Base-by-base conservation (phyloP, 2,329 filamentous ascomycete genomes). In the Fusarium pseudograminearum region DNA sequence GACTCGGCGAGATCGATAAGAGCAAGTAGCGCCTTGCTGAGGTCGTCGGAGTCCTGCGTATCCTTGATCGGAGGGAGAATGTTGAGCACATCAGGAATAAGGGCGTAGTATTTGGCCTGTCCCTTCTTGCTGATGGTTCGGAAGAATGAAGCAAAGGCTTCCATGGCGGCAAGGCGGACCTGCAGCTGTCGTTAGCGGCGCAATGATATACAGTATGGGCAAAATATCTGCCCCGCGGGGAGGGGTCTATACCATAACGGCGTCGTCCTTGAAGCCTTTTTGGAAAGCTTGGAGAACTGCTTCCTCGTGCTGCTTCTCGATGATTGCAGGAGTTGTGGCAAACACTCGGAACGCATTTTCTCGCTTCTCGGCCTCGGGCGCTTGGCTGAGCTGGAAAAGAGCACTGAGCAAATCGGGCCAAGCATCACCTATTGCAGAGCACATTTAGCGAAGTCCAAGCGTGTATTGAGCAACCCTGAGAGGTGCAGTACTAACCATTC, bases 61-160 rank as follows among this genome's bases (percentile, higher is more conserved):
- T 98, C 93, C 81, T 98, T 98, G 79, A 99, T 90, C 2, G 96
- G 96, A 10, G 94, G 94, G 5, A 99, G 86, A 62, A 98, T 94
- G 79, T 97, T 98, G 61, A 99, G 89, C 41, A 99, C 91, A 72
- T 97, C 93, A 22, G 94, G 93, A 24, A 98, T 90, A 12, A 99
- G 87, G 9, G 87, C 82, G 78, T 91, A 97, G 83, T 97, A 99
- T 80, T 97, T 97, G 65, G 88, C 82, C 80, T 98, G 94, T 18
- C 88, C 87, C 81, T 97, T 97, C 84, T 97, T 98, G 77, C 84
- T 87, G 73, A 98, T 89, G 60, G 91, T 96, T 72, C 93, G 89
- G 87, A 99, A 99, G 83, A 99, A 98, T 5, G 94, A 91, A 20
- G 95, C 92, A 78, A 99, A 99, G 10, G 96, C 96, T 78, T 98